Conservation (phyloP, 139 green algal genomes). For the Micractinium sp. region DNA sequence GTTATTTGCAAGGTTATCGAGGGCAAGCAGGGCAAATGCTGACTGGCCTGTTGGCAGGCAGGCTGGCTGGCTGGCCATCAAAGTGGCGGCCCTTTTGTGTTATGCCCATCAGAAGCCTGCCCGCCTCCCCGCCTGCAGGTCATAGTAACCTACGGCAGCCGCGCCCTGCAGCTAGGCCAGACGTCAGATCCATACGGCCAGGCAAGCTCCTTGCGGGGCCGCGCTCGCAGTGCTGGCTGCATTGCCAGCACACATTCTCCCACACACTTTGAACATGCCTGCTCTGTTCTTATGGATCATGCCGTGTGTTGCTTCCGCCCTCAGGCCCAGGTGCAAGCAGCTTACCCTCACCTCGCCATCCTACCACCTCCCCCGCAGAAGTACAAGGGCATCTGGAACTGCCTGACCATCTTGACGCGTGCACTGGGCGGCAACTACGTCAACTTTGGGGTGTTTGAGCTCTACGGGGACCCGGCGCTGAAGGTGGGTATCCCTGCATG, state of each 20-base stretch:
- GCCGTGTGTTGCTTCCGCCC: background rate
- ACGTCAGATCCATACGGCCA: slow-evolving; percentile 70
- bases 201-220: background rate
- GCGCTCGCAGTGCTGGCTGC: too few species aligned
- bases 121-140: slow-evolving; percentile 48
- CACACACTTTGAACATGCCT: too few species aligned
- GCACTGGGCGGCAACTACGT: slow-evolving; percentile 96
- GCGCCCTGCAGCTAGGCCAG: slow-evolving; percentile 55
- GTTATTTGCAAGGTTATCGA: too few species aligned
- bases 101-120: background rate
- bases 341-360: background rate
- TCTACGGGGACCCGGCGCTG: slow-evolving; percentile 95
- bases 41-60: too few species aligned
- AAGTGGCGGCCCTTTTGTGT: background rate
- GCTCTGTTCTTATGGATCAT: too few species aligned
- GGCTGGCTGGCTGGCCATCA: too few species aligned
- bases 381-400: slow-evolving; percentile 98
- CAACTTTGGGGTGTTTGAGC: slow-evolving; percentile 99
- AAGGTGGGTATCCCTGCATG: slow-evolving; percentile 51
- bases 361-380: slow-evolving; percentile 16
- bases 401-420: slow-evolving; percentile 81
- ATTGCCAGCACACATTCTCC: too few species aligned
- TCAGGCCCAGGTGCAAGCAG: too few species aligned
- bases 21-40: too few species aligned
- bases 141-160: slow-evolving; percentile 83